phyloP scores from a whole-genome alignment of 208 protist genomes.

The Leishmania lainsoni region DNA sequence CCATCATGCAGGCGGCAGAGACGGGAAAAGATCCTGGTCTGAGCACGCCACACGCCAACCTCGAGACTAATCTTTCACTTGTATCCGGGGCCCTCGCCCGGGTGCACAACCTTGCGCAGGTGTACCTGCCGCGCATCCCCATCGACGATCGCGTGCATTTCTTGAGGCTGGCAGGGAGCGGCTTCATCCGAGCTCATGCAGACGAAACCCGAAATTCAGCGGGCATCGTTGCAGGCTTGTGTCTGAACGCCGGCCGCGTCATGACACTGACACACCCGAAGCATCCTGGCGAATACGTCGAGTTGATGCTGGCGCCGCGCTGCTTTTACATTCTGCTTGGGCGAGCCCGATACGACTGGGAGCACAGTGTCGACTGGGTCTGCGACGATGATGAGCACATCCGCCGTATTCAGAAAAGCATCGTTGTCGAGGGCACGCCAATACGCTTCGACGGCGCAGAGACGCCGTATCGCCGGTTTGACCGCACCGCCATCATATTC shows the following conservation, averaged over 20 bases:
- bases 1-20: conserved; percentile 38
- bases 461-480: conserved; percentile 51
- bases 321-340: conserved; percentile 74
- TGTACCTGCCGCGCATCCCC: conserved; percentile 67
- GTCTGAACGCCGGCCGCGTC: conserved; percentile 67
- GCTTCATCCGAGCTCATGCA: conserved; percentile 81
- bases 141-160: conserved; percentile 89
- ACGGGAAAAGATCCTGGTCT: conserved; percentile 19
- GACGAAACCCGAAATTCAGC: conserved; percentile 86
- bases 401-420: conserved; percentile 49
- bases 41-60: conserved; percentile 28
- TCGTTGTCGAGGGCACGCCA: conserved; percentile 61
- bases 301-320: conserved; percentile 80
- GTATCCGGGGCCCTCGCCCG: conserved; percentile 45
- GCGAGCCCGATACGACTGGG: conserved; percentile 82
- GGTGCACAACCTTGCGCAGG: conserved; percentile 44
- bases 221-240: conserved; percentile 78
- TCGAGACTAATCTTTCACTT: conserved; percentile 29
- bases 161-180: conserved; percentile 68
- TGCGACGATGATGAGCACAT: conserved; percentile 81
- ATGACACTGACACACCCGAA: conserved; percentile 84
- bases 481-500: conserved; percentile 82
- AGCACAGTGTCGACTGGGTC: conserved; percentile 83
- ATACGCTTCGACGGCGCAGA: conserved; percentile 65
- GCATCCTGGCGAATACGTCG: conserved; percentile 61